Conservation (phyloP, 1,284 basidiomycete species). For the Ceratobasidium papillatum region DNA sequence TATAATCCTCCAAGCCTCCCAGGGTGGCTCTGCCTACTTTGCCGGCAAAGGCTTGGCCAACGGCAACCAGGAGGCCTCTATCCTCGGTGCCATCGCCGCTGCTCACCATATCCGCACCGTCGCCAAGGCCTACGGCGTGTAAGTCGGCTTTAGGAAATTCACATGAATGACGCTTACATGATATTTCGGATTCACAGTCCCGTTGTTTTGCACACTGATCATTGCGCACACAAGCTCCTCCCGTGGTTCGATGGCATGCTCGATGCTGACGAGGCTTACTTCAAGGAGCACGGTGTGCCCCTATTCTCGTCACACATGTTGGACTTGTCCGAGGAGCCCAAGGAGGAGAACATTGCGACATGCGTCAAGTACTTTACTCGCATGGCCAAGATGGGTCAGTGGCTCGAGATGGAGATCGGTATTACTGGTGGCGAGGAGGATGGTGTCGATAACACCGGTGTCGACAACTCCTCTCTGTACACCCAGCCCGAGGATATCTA, state of each 20-base stretch:
- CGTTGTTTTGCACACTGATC: slow-evolving; percentile 98
- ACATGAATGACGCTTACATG: background rate
- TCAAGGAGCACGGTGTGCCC: slow-evolving; percentile 87
- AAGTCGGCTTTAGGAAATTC: slow-evolving; percentile 53
- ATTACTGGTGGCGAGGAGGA: slow-evolving; percentile 99
- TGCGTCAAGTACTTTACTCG: slow-evolving; percentile 97
- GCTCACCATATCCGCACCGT: slow-evolving; percentile 93
- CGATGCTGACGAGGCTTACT: slow-evolving; percentile 94
- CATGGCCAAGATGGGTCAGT: slow-evolving; percentile 91
- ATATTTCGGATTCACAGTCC: slow-evolving; percentile 62
- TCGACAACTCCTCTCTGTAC: slow-evolving; percentile 94
- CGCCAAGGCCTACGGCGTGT: slow-evolving; percentile 91
- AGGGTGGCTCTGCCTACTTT: slow-evolving; percentile 96
- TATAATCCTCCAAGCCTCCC: slow-evolving; percentile 97
- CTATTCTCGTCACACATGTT: slow-evolving; percentile 99
- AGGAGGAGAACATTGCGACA: slow-evolving; percentile 95
- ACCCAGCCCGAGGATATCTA: slow-evolving; percentile 98
- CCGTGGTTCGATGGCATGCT: slow-evolving; percentile 99
- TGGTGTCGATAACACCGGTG: slow-evolving; percentile 94
- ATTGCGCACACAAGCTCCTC: slow-evolving; percentile 98
- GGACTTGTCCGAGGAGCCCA: slow-evolving; percentile 97
- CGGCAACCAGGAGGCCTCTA: slow-evolving; percentile 96
- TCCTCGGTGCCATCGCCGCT: slow-evolving; percentile 89
- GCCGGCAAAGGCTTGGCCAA: slow-evolving; percentile 97
- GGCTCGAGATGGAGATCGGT: slow-evolving; percentile 99